A percentile compares a stretch with the other conserved stretches of the same genome.
Conservation (phyloP, 139 green algal species). For the Pedinophyceae sp. region DNA sequence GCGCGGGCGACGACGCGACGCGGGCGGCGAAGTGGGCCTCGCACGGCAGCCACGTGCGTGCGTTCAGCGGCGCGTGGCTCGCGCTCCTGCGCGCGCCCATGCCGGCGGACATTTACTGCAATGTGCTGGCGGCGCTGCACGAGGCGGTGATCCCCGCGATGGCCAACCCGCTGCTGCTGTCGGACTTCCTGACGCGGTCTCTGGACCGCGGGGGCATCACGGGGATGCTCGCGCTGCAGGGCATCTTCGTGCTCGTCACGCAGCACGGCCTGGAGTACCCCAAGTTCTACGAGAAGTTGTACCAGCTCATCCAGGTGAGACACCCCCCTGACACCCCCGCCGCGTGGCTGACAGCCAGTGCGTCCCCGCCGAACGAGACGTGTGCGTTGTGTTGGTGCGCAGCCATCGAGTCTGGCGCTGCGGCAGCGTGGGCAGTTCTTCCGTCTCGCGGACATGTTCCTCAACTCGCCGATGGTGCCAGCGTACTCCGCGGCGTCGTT, state of each 20-base stretch:
- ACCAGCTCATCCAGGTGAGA: constrained; percentile 56
- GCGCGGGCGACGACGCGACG: neutral
- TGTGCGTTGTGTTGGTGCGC: constrained; percentile 22
- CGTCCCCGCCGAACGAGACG: too few species aligned
- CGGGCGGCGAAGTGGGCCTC: neutral
- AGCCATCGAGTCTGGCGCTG: constrained; percentile 12
- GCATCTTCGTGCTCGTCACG: constrained; percentile 82
- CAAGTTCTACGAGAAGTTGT: constrained; percentile 61
- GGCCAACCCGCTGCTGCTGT: constrained; percentile 51
- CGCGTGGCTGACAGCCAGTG: too few species aligned
- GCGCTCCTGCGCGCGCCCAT: constrained; percentile 52
- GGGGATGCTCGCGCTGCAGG: constrained; percentile 82
- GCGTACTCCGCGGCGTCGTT: constrained; percentile 91
- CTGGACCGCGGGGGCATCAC: constrained; percentile 55
- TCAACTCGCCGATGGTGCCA: constrained; percentile 74
- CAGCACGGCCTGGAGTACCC: constrained; percentile 84
- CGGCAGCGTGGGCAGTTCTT: constrained; percentile 60
- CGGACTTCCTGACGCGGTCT: constrained; percentile 71
- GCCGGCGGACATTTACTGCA: constrained; percentile 44
- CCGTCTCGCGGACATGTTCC: constrained; percentile 74
- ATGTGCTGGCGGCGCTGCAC: constrained; percentile 45
- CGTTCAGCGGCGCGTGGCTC: constrained; percentile 60
- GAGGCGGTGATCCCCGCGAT: constrained; percentile 56
- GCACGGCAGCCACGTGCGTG: neutral
- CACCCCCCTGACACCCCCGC: neutral